phyloP scores from a whole-genome alignment of 768 basidiomycete genomes.

The Hygrocybe coccinea region DNA sequence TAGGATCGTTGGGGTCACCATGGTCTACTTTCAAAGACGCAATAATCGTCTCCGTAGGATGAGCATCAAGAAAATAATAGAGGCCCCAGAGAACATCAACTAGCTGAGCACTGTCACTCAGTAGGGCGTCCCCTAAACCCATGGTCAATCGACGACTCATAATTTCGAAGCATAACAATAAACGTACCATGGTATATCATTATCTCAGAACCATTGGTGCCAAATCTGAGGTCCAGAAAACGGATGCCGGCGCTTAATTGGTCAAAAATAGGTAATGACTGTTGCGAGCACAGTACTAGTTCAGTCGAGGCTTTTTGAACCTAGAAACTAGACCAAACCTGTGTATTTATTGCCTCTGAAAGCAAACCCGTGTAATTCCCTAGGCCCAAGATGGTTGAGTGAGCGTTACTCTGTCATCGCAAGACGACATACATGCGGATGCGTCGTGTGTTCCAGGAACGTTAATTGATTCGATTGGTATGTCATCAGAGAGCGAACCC shows the following conservation, averaged over 20 bases:
- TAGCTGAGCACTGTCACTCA: constrained; percentile 2
- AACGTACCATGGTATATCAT: constrained; percentile 4
- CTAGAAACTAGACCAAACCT: background rate
- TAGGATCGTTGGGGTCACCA: constrained; percentile 2
- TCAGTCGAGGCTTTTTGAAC: background rate
- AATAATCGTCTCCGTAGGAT: constrained; percentile 5
- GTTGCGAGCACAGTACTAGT: background rate
- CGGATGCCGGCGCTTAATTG: constrained; percentile 3
- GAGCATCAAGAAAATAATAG: constrained; percentile 5
- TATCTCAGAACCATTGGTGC: background rate
- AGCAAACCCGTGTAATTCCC: constrained; percentile 2
- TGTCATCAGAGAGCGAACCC: background rate
- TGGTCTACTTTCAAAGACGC: constrained; percentile 4
- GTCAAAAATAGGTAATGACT: constrained; percentile 4
- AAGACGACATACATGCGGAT: background rate
- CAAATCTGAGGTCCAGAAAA: constrained; percentile 5
- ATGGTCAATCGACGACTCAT: background rate
- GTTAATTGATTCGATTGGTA: background rate
- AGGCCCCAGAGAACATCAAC: constrained; percentile 6
- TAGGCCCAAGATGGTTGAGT: background rate
- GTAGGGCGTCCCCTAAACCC: background rate
- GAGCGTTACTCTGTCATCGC: background rate
- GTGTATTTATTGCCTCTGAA: background rate
- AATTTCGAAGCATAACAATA: background rate
- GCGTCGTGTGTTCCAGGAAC: constrained; percentile 6